Base-by-base conservation (phyloP, 257 asterid genomes). In the Lithospermum erythrorhizon region DNA sequence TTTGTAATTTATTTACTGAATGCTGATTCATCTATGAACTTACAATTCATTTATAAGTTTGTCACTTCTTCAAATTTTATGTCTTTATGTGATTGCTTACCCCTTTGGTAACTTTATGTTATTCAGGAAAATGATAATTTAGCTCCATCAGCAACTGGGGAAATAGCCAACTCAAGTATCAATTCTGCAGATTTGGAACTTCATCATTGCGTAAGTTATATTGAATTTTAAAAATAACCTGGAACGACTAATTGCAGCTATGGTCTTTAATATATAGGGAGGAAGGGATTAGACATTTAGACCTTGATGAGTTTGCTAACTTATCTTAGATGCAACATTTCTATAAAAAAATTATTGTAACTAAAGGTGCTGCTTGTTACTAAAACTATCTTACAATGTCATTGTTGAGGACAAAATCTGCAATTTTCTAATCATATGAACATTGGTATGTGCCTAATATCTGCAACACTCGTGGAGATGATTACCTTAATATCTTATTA, bases 91-190 rank as follows among this genome's bases (percentile, higher is more conserved):
- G 27, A 57, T 15, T 58, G 3, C 35, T n/a, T 45, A 16, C 55
- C 47, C 21, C 20, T n/a, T 49, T 5, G 23, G 23, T 24, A 32
- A 4, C 47, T 56, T 51, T 23, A 13, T 35, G 29, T 29, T 61
- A n/a, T 74, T 57, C 87, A 86, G 95, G 78, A 66, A 20, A 76
- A 52, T 59, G 71, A 60, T 21, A 66, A 66, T 70, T 53, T 68
- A 53, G 61, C 68, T 60, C 56, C 67, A 58, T 63, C 86, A 70
- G 71, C 79, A 66, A 72, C 73, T n/a, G 75, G 68, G 21, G 87
- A 70, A 47, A 57, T 59, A 57, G 72, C 81, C 67, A 71, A 70
- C 67, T 54, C 35, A 65, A 45, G 56, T 66, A 49, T 52, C 59
- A 75, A 63, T 30, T 53, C 76, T 14, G 75, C 73, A 57, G 79